Conservation (phyloP, 75 land plant species). For the Adiantum capillusveneris region DNA sequence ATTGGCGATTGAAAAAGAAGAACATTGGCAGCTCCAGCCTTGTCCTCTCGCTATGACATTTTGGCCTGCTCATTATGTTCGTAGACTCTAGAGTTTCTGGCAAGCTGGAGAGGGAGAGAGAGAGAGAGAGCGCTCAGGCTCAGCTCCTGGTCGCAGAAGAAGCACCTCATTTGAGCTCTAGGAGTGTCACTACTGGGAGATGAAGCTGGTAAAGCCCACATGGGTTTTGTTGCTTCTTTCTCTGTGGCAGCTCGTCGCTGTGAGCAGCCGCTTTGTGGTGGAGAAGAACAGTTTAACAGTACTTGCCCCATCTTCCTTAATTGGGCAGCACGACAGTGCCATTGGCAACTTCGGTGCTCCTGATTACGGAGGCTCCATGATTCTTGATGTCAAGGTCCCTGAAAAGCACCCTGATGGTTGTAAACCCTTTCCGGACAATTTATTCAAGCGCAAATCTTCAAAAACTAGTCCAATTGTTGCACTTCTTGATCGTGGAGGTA, state of each 20-base stretch:
- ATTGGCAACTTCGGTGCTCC: slow-evolving; percentile 69
- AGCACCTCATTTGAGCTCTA: too few species aligned
- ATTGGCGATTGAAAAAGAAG: too few species aligned
- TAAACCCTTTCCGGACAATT: slow-evolving; percentile 18
- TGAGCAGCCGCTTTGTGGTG: slow-evolving; percentile 46
- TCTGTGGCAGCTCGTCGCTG: slow-evolving; percentile 8
- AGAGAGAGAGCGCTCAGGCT: too few species aligned
- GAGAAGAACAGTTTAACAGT: slow-evolving; percentile 56
- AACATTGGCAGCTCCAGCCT: too few species aligned
- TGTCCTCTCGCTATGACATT: too few species aligned
- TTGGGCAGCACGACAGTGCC: slow-evolving; percentile 39
- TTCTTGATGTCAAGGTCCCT: slow-evolving; percentile 38
- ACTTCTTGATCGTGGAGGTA: slow-evolving; percentile 84
- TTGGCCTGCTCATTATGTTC: too few species aligned
- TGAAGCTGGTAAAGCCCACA: too few species aligned
- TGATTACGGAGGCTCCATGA: slow-evolving; percentile 53
- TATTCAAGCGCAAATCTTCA: neutral
- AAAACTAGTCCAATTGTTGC: slow-evolving; percentile 41
- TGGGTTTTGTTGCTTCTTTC: neutral
- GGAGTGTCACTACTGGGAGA: too few species aligned
- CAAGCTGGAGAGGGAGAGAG: too few species aligned
- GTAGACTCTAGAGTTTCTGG: too few species aligned
- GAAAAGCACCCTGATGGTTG: slow-evolving; percentile 20
- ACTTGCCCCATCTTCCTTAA: slow-evolving; percentile 33
- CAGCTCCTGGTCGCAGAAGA: too few species aligned